These are phyloP conservation scores for Tylopilus sp. DNA, from an alignment of 768 basidiomycete species.

Conservation along the genomic window DNA sequence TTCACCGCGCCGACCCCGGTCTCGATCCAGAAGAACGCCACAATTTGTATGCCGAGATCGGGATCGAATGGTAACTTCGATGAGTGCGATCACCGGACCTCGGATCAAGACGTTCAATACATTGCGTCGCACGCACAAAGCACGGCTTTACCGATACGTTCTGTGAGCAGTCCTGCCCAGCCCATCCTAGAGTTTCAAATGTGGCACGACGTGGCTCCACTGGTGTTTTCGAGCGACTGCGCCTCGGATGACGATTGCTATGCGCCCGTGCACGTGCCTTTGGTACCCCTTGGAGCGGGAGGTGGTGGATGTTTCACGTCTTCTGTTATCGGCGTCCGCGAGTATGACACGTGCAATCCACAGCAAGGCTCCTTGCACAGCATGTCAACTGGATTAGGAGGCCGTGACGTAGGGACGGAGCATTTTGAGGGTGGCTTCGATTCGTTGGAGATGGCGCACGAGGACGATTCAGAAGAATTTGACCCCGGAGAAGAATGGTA, in stretches of 20 bases:
- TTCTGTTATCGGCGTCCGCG: neutral
- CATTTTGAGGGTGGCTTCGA: neutral
- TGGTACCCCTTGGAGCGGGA: neutral
- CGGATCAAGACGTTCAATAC: neutral
- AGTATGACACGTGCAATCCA: neutral
- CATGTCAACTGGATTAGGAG: neutral
- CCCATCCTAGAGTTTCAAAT: conserved; percentile 6
- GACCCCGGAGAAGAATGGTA: neutral
- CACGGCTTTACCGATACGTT: conserved; percentile 3
- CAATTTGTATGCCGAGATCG: neutral
- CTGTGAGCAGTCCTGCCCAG: conserved; percentile 3
- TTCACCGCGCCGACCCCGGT: conserved; percentile 2
- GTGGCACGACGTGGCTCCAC: conserved; percentile 9
- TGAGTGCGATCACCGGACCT: neutral
- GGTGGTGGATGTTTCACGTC: neutral
- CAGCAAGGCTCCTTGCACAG: neutral
- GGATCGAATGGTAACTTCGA: neutral
- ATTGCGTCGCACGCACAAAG: neutral
- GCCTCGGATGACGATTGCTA: conserved; percentile 4
- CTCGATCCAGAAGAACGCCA: neutral
- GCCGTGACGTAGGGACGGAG: conserved; percentile 2
- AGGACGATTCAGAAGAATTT: neutral
- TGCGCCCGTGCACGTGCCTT: neutral
- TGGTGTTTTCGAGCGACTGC: conserved; percentile 14
- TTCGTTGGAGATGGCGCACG: conserved; percentile 4